Base-by-base conservation (phyloP, 192 early-diverging fungal species). In the Coemansia sp. region DNA sequence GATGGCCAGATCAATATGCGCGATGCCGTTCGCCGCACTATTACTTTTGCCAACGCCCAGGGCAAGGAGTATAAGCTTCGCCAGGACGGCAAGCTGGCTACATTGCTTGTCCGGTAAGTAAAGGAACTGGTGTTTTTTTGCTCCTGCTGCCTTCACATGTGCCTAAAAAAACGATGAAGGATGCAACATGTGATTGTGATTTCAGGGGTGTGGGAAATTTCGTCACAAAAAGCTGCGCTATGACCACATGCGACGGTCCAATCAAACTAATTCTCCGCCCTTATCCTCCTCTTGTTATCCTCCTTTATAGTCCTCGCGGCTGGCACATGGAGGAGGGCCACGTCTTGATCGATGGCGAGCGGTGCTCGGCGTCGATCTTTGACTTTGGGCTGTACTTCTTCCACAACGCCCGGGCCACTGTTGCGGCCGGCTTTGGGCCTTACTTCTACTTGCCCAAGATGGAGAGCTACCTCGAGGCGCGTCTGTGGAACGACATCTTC, bases 391-490 rank as follows among this genome's bases (percentile, higher is more conserved):
- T 99, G 68, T 99, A 96, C 89, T 99, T 97, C 83, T 99, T 94
- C 92, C 97, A 99, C 89, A 99, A 99, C 84, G 95, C 92, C 73
- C 86, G 88, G 62, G 90, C 93, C 76, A 72, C 89, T 14, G 69
- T 96, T 69, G 89, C 89, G 60, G 87, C 87, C 33, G 97, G 97
- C 53, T 88, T 90, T 74, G 97, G 97, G 40, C 97, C 97, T 62
- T 99, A 99, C 91, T 99, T 96, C 68, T 99, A 99, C 82, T 87
- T 97, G 26, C 97, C 97, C 82, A 99, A 99, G 89, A 96, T 99
- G 95, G 97, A 99, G 86, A 91, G 89, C 70, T 93, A 97, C 73
- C 89, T 99, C 44, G 97, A 99, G 85, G 97, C 97, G 47, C 89
- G 96, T 52, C 91, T 99, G 72, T 99, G 97, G 97, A 99, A 99